Base-by-base conservation (phyloP, 1,139 yeast genomes). In the Hyphopichia khmerensis region DNA sequence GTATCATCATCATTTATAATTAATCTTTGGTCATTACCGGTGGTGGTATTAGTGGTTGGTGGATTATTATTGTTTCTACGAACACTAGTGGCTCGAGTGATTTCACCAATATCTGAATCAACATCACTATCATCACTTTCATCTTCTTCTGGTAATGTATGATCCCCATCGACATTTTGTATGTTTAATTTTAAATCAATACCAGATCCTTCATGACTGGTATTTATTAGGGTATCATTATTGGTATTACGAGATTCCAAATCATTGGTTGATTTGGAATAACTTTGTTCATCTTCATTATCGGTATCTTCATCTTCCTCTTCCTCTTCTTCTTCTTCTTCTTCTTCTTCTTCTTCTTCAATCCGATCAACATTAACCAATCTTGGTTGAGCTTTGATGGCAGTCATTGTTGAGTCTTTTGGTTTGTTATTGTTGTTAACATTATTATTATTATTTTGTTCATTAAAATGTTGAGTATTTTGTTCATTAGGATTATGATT, bases 381-480 rank as follows among this genome's bases (percentile, higher is more conserved):
- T 47, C 77, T 69, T 1, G 93, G 90, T 51, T 77, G 84, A 2
- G 85, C 91, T 51, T 80, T 77, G 43, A 84, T 81, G 4, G 91
- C 91, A 0, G 87, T 82, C 57, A 80, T 81, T 37, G 84, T 79
- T 27, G 41, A 29, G 26, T 41, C 47, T n/a, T 39, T 40, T 23
- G 16, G 7, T 18, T 23, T 52, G 33, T 50, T 48, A 15, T 33
- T 32, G 30, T 33, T 33, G 24, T 34, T 38, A 18, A 36, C 33
- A 31, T 39, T 33, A 15, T 29, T 29, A 5, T 37, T 33, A 26
- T 35, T 37, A 26, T 15, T 36, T 17, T 21, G n/a, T n/a, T n/a
- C n/a, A n/a, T n/a, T n/a, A n/a, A n/a, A n/a, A n/a, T n/a, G n/a
- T n/a, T n/a, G n/a, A n/a, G n/a, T 40, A 27, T 38, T 31, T 19